Conservation (phyloP, 768 basidiomycete species). For the Russula abietina region DNA sequence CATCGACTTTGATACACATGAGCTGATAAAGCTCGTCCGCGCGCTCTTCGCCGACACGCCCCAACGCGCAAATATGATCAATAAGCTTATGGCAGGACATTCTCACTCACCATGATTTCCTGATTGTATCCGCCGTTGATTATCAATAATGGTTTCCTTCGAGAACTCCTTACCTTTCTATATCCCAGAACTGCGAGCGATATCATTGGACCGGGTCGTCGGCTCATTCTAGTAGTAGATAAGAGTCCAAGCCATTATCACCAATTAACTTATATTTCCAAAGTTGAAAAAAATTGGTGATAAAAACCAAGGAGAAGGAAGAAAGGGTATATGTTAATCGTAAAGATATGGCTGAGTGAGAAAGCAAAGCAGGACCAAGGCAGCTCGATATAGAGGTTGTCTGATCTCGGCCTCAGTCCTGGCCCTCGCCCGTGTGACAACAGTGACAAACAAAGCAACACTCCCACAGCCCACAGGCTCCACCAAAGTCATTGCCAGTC, state of each 20-base stretch:
- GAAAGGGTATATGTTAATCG: not conserved
- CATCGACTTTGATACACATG: constrained; percentile 82
- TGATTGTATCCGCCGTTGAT: not conserved
- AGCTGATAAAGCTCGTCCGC: constrained; percentile 72
- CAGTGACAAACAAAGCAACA: constrained; percentile 15
- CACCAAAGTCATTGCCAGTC: not conserved
- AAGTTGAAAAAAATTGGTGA: not conserved
- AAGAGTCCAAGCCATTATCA: not conserved
- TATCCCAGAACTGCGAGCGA: not conserved
- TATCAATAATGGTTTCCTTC: not conserved
- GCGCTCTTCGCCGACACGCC: constrained; percentile 87
- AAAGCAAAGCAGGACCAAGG: not conserved
- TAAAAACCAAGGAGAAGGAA: not conserved
- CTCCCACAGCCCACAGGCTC: too few relatives aligned
- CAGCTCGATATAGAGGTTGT: not conserved
- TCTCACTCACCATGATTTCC: constrained; percentile 30
- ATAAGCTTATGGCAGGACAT: constrained; percentile 62
- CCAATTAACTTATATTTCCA: not conserved
- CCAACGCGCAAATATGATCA: constrained; percentile 73
- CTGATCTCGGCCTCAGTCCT: not conserved
- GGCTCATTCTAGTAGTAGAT: not conserved
- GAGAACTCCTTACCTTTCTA: not conserved
- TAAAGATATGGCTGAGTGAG: not conserved
- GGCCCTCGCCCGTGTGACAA: constrained; percentile 6
- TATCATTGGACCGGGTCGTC: not conserved